Evolutionary conservation across 345 rosid genomes (phyloP).

Genomic region (Syzygium aqueum): DNA sequence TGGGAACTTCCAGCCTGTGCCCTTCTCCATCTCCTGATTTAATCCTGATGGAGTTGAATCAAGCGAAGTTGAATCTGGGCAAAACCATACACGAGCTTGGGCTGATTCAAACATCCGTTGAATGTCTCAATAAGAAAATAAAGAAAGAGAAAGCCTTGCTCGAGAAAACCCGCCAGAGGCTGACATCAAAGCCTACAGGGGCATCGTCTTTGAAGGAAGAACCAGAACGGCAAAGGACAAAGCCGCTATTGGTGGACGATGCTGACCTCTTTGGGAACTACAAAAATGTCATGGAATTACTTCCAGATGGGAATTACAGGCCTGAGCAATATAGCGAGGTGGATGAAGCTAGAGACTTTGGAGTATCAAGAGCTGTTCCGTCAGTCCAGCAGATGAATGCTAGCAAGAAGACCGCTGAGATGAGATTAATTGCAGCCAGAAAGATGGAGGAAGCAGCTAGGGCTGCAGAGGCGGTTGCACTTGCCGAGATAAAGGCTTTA

Average conservation of each 20-base stretch:
- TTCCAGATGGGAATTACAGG: background rate
- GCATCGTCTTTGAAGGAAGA: slow-evolving; percentile 38
- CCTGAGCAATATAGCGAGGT: slow-evolving; percentile 1
- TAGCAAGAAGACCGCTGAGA: slow-evolving; percentile 50
- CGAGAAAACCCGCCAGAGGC: slow-evolving; percentile 53
- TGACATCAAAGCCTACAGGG: slow-evolving; percentile 50
- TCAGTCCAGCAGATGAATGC: slow-evolving; percentile 32
- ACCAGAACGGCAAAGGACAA: background rate
- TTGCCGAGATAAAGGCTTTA: slow-evolving; percentile 54
- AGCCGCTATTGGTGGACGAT: background rate
- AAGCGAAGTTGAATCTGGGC: slow-evolving; percentile 78
- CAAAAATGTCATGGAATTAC: background rate
- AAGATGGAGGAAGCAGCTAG: slow-evolving; percentile 99
- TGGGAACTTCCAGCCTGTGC: slow-evolving; percentile 28
- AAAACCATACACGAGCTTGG: slow-evolving; percentile 82
- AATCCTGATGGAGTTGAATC: slow-evolving; percentile 76
- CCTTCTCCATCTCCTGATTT: slow-evolving; percentile 60
- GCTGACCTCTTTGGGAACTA: background rate
- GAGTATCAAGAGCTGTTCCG: slow-evolving; percentile 13
- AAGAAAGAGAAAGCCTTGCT: slow-evolving; percentile 67
- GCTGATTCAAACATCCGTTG: slow-evolving; percentile 73
- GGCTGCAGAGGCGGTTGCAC: slow-evolving; percentile 90
- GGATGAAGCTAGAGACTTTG: slow-evolving; percentile 19
- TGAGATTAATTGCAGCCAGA: slow-evolving; percentile 86
- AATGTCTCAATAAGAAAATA: slow-evolving; percentile 66